Evolutionary conservation across 305 asterid species (phyloP).

Genomic region (Nicotiana rustica): DNA sequence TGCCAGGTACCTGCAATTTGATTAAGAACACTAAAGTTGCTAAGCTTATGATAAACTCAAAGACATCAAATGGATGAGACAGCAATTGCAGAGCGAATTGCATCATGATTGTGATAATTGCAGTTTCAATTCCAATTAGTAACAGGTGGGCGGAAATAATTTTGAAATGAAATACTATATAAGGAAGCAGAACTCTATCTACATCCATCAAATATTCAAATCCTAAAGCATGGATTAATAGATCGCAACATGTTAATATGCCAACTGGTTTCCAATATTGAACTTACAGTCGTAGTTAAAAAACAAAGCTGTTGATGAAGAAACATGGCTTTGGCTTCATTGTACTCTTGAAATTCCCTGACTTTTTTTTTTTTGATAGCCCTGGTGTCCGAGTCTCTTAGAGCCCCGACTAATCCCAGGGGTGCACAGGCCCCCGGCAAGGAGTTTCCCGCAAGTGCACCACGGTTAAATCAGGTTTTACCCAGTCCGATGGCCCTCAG

Average conservation of each 20-base stretch:
- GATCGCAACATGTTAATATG: background rate
- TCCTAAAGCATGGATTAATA: background rate
- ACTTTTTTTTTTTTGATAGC: background rate
- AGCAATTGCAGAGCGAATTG: background rate
- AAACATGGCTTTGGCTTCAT: background rate
- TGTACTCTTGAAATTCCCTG: background rate
- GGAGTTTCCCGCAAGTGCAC: too few species aligned
- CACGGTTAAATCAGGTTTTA: too few species aligned
- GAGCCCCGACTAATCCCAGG: too few species aligned
- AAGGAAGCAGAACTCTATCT: background rate
- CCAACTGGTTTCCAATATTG: background rate
- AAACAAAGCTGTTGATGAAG: background rate
- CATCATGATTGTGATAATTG: background rate
- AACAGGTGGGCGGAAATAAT: background rate
- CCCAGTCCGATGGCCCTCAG: too few species aligned
- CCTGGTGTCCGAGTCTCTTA: too few species aligned
- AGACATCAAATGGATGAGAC: slow-evolving; percentile 5
- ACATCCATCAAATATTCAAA: background rate
- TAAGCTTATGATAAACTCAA: slow-evolving; percentile 18
- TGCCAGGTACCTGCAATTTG: slow-evolving; percentile 79
- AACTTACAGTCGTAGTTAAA: background rate
- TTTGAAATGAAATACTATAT: background rate
- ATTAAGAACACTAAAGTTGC: background rate
- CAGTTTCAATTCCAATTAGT: background rate
- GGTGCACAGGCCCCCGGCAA: too few species aligned